phyloP scores from a whole-genome alignment of 2,329 filamentous ascomycete species.

The Verticillium dahliae region DNA sequence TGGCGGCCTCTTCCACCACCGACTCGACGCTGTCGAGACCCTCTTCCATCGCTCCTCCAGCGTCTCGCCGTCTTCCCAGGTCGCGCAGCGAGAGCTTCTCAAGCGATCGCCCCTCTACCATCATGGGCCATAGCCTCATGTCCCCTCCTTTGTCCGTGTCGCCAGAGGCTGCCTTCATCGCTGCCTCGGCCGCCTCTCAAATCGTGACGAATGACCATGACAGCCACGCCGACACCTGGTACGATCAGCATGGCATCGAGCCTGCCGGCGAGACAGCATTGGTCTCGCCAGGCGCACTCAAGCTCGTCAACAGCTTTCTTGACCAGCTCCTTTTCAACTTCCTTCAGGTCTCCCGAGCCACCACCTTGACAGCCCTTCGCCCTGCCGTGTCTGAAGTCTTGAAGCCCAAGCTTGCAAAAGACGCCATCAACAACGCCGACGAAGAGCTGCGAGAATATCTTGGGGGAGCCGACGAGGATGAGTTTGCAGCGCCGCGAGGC shows the following conservation, averaged over 20 bases:
- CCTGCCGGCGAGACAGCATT: slow-evolving; percentile 61
- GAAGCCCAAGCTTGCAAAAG: slow-evolving; percentile 80
- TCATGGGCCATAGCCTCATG: slow-evolving; percentile 50
- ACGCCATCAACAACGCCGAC: slow-evolving; percentile 76
- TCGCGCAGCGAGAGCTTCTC: slow-evolving; percentile 60
- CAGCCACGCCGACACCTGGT: slow-evolving; percentile 62
- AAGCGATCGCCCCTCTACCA: slow-evolving; percentile 62
- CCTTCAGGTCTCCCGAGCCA: slow-evolving; percentile 72
- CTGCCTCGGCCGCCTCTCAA: slow-evolving; percentile 79
- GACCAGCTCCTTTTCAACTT: slow-evolving; percentile 92
- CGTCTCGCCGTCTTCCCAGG: slow-evolving; percentile 21
- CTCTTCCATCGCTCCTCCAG: slow-evolving; percentile 24
- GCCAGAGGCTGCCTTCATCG: slow-evolving; percentile 82
- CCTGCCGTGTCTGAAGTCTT: slow-evolving; percentile 81
- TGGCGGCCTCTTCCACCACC: slow-evolving; percentile 6
- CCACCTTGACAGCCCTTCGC: slow-evolving; percentile 65
- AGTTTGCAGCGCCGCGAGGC: slow-evolving; percentile 50
- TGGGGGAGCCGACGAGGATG: slow-evolving; percentile 71
- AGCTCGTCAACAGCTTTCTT: slow-evolving; percentile 82
- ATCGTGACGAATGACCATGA: slow-evolving; percentile 87
- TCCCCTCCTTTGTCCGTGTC: slow-evolving; percentile 63
- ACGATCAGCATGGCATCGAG: slow-evolving; percentile 61
- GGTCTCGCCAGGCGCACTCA: slow-evolving; percentile 67
- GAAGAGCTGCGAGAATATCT: slow-evolving; percentile 85
- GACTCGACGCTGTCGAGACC: slow-evolving; percentile 21